Evolutionary conservation across 2,329 filamentous ascomycete genomes (phyloP).

Genomic region (Macrophomina phaseolina): DNA sequence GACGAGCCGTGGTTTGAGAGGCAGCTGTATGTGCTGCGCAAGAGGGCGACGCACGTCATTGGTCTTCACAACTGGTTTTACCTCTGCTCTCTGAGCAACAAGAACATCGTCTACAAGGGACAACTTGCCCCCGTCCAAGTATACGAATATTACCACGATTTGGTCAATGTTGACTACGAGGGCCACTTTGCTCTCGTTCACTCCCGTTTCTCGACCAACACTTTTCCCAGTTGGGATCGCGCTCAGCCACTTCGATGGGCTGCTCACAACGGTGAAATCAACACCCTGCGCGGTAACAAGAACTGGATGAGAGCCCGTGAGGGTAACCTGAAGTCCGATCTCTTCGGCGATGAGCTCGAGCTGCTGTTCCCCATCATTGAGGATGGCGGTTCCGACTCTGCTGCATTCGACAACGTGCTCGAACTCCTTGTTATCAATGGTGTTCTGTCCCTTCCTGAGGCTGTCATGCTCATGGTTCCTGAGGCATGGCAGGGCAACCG

Average conservation of each 20-base stretch:
- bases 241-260: constrained; percentile 96
- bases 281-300: constrained; percentile 96
- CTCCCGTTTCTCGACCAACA: constrained; percentile 97
- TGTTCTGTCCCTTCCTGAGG: constrained; percentile 91
- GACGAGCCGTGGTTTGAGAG: constrained; percentile 87
- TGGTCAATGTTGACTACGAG: constrained; percentile 96
- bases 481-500: constrained; percentile 97
- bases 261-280: constrained; percentile 98
- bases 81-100: constrained; percentile 93
- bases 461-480: constrained; percentile 98
- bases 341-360: constrained; percentile 93
- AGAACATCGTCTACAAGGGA: constrained; percentile 99
- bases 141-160: constrained; percentile 96
- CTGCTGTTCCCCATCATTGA: constrained; percentile 92
- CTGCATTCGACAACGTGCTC: constrained; percentile 95
- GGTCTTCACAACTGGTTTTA: constrained; percentile 99
- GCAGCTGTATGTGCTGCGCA: constrained; percentile 92
- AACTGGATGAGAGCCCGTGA: constrained; percentile 99
- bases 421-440: constrained; percentile 95
- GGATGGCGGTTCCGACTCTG: constrained; percentile 94
- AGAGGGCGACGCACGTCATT: constrained; percentile 92
- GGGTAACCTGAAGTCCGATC: constrained; percentile 88
- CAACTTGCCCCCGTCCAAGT: constrained; percentile 94
- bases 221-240: constrained; percentile 97
- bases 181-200: constrained; percentile 96